Evolutionary conservation across 106 monocot species (phyloP).

Genomic region (Hemerocallis citrina): DNA sequence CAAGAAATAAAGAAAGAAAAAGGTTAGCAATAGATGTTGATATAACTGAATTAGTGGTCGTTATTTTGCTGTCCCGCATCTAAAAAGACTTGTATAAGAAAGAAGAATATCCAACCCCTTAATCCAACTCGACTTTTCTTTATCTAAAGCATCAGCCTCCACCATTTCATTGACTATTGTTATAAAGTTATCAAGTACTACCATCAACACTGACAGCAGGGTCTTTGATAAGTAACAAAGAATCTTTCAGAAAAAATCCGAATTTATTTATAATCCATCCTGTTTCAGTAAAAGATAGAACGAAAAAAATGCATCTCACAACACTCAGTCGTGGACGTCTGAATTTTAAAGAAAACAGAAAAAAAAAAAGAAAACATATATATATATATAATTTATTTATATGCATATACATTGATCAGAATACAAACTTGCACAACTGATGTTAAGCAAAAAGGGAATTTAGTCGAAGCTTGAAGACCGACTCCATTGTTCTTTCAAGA

Average conservation of each 20-base stretch:
- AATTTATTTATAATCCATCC: background rate
- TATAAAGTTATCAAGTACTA: no score
- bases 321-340: background rate
- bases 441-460: background rate
- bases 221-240: background rate
- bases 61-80: no score
- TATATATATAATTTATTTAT: background rate
- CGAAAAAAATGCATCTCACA: background rate
- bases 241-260: background rate
- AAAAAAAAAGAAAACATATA: background rate
- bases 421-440: background rate
- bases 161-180: background rate
- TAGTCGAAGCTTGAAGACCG: slow-evolving; percentile 78
- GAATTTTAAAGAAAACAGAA: background rate
- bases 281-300: background rate
- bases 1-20: no score
- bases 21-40: no score
- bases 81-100: no score
- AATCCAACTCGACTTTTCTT: no score
- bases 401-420: background rate
- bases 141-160: background rate
- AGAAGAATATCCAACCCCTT: background rate
- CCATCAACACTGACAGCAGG: no score
- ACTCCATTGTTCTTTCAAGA: slow-evolving; percentile 63
- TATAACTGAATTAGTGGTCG: no score